These are phyloP conservation scores for Acanthamoeba royreba DNA, from an alignment of 208 protist species.

Conservation along the genomic window DNA sequence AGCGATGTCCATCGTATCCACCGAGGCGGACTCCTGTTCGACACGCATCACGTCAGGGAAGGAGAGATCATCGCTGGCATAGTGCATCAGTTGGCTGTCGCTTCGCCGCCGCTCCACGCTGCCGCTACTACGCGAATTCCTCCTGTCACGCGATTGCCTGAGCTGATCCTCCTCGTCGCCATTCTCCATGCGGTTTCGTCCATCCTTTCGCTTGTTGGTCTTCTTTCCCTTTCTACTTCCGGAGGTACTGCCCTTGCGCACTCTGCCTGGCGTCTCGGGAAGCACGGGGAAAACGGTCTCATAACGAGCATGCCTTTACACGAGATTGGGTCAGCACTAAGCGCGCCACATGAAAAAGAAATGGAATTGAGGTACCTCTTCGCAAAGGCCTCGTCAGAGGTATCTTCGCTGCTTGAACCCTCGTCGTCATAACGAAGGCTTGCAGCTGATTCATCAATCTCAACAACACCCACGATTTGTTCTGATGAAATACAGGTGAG, in stretches of 20 bases:
- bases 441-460: not conserved
- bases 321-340: not conserved
- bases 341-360: not conserved
- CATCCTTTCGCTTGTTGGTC: not conserved
- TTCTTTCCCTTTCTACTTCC: not conserved
- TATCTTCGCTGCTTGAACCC: conserved; percentile 1
- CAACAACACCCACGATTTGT: not conserved
- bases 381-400: not conserved
- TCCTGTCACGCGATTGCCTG: not conserved
- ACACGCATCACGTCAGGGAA: not conserved
- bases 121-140: not conserved
- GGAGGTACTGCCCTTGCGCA: not conserved
- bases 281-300: not conserved
- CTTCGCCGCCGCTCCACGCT: not conserved
- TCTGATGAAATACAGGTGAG: not conserved
- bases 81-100: not conserved
- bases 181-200: not conserved
- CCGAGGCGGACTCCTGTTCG: not conserved
- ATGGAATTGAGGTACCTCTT: not conserved
- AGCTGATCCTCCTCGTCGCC: not conserved
- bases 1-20: not conserved
- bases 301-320: not conserved
- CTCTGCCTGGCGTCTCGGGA: not conserved
- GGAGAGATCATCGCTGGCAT: not conserved
- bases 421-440: not conserved